Conservation (phyloP, 306 rosid species). For the Begonia loranthoides region DNA sequence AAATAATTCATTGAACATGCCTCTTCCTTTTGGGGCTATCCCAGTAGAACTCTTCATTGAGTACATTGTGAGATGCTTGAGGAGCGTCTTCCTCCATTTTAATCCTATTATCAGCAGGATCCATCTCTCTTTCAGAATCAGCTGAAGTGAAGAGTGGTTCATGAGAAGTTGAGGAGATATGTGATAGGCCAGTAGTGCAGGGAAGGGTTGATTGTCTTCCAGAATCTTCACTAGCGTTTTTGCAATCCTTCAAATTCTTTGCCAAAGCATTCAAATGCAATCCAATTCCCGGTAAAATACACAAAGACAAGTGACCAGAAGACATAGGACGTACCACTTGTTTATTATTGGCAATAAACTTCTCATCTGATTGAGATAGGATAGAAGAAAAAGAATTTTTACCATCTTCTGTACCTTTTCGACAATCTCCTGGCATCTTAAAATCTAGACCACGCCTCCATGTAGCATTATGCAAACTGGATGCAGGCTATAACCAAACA, state of each 20-base stretch:
- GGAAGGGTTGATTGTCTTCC: no score
- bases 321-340: constrained; percentile 27
- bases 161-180: constrained; percentile 4
- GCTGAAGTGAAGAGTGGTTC: neutral
- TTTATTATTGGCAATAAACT: constrained; percentile 22
- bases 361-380: constrained; percentile 31
- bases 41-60: constrained; percentile 7
- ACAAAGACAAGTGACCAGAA: constrained; percentile 22
- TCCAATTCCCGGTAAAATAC: constrained; percentile 16
- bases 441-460: constrained; percentile 85
- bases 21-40: constrained; percentile 15
- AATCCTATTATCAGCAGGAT: constrained; percentile 3
- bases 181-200: neutral
- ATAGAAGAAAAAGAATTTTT: constrained; percentile 25
- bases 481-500: constrained; percentile 33
- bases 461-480: constrained; percentile 43
- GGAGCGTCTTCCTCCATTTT: neutral
- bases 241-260: neutral
- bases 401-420: constrained; percentile 30
- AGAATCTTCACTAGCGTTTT: neutral
- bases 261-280: constrained; percentile 17
- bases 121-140: constrained; percentile 7
- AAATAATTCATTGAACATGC: neutral
- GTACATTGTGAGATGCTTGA: constrained; percentile 1
- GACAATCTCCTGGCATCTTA: constrained; percentile 46